A percentile compares a stretch with the other conserved stretches of the same genome.
Evolutionary conservation across 768 basidiomycete genomes (phyloP).

Genomic region (Trametes cinnabarina): DNA sequence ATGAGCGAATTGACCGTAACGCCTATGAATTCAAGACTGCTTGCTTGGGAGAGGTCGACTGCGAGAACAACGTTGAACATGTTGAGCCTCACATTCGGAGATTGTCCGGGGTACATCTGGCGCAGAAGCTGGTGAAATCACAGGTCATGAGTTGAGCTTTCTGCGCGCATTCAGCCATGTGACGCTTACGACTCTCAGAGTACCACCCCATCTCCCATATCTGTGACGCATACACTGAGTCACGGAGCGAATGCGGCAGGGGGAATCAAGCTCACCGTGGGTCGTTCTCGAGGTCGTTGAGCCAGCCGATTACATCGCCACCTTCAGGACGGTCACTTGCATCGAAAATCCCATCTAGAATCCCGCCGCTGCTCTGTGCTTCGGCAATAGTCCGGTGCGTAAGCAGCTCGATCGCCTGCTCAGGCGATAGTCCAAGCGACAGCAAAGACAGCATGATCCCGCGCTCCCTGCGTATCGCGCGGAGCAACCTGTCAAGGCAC

Average conservation of each 20-base stretch:
- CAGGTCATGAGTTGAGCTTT: background rate
- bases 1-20: constrained; percentile 70
- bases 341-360: constrained; percentile 79
- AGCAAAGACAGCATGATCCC: constrained; percentile 56
- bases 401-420: constrained; percentile 71
- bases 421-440: constrained; percentile 57
- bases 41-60: constrained; percentile 70
- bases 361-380: constrained; percentile 47
- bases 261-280: constrained; percentile 44
- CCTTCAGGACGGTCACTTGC: constrained; percentile 84
- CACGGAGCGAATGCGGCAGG: no score
- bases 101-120: constrained; percentile 75
- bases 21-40: constrained; percentile 60
- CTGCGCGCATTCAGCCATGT: no score
- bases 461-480: constrained; percentile 73
- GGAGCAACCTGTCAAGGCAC: constrained; percentile 49
- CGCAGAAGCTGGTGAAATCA: constrained; percentile 56
- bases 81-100: constrained; percentile 73
- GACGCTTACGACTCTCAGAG: constrained; percentile 15
- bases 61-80: constrained; percentile 80
- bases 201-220: constrained; percentile 24
- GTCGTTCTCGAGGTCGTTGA: constrained; percentile 92
- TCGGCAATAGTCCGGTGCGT: constrained; percentile 58
- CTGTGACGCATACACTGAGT: background rate
- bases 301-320: constrained; percentile 73